These are phyloP conservation scores for Serendipita sp. DNA, from an alignment of 1,284 basidiomycete species.

Conservation along the genomic window DNA sequence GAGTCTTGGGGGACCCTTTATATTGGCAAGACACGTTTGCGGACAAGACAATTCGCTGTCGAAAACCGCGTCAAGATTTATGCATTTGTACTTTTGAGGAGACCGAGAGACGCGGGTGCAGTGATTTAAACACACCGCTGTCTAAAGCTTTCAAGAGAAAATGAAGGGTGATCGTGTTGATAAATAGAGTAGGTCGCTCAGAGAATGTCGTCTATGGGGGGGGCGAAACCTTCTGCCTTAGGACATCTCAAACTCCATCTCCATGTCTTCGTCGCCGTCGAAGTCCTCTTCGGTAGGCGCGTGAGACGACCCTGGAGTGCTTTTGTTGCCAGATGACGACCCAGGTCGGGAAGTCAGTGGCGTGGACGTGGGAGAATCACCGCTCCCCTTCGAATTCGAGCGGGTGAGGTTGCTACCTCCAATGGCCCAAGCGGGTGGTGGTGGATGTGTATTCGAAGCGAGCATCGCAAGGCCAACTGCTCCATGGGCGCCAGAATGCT, in stretches of 20 bases:
- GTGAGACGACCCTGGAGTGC: conserved; percentile 6
- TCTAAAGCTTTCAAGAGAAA: not conserved
- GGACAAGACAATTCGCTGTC: not conserved
- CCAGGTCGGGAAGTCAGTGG: conserved; percentile 5
- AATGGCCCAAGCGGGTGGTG: conserved; percentile 8
- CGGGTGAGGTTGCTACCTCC: not conserved
- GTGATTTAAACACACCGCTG: not conserved
- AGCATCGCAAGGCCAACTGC: conserved; percentile 72
- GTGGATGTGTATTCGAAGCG: conserved; percentile 61
- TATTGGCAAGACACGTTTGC: not conserved
- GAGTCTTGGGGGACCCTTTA: not conserved
- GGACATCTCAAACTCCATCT: conserved; percentile 6
- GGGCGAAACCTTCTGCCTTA: not conserved
- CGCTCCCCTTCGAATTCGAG: conserved; percentile 1
- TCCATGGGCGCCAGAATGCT: conserved; percentile 92
- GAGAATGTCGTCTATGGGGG: not conserved
- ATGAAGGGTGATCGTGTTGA: no score
- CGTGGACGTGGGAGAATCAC: conserved; percentile 4
- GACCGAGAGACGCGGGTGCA: not conserved
- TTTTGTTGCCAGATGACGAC: not conserved
- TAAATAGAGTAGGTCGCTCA: no score
- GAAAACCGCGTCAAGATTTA: not conserved
- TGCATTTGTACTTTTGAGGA: not conserved
- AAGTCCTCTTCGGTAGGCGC: conserved; percentile 3
- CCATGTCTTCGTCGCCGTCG: conserved; percentile 1